These are phyloP conservation scores for Didymella sp. DNA, from an alignment of 2,329 filamentous ascomycete species.

Conservation along the genomic window DNA sequence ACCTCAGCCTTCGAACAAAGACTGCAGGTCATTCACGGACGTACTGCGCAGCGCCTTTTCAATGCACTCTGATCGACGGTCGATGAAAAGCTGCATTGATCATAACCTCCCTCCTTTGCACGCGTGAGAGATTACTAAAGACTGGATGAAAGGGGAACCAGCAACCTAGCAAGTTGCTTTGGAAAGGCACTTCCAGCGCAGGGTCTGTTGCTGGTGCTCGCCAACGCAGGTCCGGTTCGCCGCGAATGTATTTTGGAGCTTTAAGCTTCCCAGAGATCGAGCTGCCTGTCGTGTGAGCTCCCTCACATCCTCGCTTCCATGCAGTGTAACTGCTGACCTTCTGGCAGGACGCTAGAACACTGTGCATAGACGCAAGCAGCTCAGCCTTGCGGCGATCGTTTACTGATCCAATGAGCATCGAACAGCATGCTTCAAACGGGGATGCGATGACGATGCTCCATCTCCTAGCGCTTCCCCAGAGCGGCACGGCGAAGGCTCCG, in stretches of 20 bases:
- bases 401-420: background rate
- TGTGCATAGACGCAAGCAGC: background rate
- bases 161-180: background rate
- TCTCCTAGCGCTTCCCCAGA: constrained; percentile 4
- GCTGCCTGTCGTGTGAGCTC: background rate
- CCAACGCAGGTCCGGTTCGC: background rate
- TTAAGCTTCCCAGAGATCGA: background rate
- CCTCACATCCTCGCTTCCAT: background rate
- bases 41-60: background rate
- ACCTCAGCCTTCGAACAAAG: background rate
- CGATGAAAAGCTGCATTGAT: background rate
- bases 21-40: too few relatives aligned
- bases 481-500: background rate
- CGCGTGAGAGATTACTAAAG: background rate
- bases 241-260: background rate
- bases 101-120: background rate
- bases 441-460: constrained; percentile 3
- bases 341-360: background rate
- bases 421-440: background rate
- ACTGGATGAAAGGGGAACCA: background rate
- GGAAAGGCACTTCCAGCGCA: too few relatives aligned
- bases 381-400: constrained; percentile 7
- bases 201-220: background rate
- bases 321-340: background rate
- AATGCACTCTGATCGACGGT: background rate